Conservation (phyloP, 768 basidiomycete species). For the Sarcomyxa edulis region DNA sequence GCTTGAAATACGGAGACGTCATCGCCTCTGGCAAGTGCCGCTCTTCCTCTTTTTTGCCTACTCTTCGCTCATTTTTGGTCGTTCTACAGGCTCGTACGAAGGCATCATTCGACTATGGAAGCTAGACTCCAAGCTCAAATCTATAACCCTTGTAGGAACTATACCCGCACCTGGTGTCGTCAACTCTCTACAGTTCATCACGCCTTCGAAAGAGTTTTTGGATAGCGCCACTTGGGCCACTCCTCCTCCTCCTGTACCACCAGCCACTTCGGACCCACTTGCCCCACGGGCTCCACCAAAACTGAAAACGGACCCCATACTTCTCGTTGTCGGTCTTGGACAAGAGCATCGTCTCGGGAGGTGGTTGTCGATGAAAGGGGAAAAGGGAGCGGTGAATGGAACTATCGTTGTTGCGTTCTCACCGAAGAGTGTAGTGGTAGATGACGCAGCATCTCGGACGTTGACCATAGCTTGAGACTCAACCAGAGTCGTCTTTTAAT, state of each 20-base stretch:
- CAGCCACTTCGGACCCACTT: neutral
- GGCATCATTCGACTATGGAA: slow-evolving; percentile 89
- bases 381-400: slow-evolving; percentile 67
- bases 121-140: slow-evolving; percentile 71
- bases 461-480: no score
- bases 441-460: no score
- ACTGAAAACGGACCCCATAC: slow-evolving; percentile 24
- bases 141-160: slow-evolving; percentile 63
- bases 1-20: slow-evolving; percentile 83
- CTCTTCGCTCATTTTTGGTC: neutral
- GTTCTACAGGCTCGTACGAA: slow-evolving; percentile 82
- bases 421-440: slow-evolving; percentile 31
- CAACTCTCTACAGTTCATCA: slow-evolving; percentile 83
- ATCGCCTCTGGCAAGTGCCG: slow-evolving; percentile 74
- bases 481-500: no score
- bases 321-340: slow-evolving; percentile 77
- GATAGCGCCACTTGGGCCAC: slow-evolving; percentile 28
- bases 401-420: slow-evolving; percentile 58
- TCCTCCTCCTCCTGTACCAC: slow-evolving; percentile 3
- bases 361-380: slow-evolving; percentile 75
- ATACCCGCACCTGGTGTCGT: slow-evolving; percentile 73
- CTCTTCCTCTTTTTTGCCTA: slow-evolving; percentile 5
- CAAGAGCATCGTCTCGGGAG: slow-evolving; percentile 89
- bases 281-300: neutral
- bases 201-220: slow-evolving; percentile 46